Evolutionary conservation across 306 rosid species (phyloP).

Genomic region (Medicago lupulina): DNA sequence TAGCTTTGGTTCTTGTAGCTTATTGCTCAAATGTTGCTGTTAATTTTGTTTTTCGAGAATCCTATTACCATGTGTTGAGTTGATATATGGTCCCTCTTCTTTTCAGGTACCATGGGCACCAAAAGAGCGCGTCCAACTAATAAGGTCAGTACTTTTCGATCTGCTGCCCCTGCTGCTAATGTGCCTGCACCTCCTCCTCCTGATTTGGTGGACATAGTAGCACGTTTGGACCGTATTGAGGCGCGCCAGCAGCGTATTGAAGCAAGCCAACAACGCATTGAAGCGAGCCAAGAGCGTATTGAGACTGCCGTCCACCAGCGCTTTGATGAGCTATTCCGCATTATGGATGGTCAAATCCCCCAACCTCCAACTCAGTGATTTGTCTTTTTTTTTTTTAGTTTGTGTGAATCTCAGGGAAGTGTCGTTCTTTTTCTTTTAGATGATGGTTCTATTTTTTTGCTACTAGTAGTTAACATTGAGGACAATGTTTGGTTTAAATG

Average conservation of each 20-base stretch:
- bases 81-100: not conserved
- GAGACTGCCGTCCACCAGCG: slow-evolving; percentile 27
- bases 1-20: not conserved
- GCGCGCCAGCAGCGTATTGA: slow-evolving; percentile 25
- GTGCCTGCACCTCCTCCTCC: slow-evolving; percentile 23
- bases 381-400: not conserved
- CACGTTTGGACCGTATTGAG: slow-evolving; percentile 27
- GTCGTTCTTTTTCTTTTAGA: slow-evolving; percentile 6
- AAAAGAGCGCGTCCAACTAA: slow-evolving; percentile 20
- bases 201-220: slow-evolving; percentile 29
- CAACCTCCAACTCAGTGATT: slow-evolving; percentile 8
- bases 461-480: slow-evolving; percentile 18
- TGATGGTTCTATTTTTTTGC: not conserved
- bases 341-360: slow-evolving; percentile 14
- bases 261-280: slow-evolving; percentile 22
- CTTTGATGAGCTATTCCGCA: slow-evolving; percentile 19
- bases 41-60: not conserved
- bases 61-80: not conserved
- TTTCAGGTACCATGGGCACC: slow-evolving; percentile 31
- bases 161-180: slow-evolving; percentile 15
- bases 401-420: slow-evolving; percentile 24
- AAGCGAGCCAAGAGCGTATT: slow-evolving; percentile 21
- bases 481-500: slow-evolving; percentile 14
- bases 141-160: slow-evolving; percentile 19
- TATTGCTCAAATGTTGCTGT: not conserved